A percentile compares a stretch with the other conserved stretches of the same genome.
phyloP scores from a whole-genome alignment of 208 protist genomes.

The Crithidia acanthocephali region DNA sequence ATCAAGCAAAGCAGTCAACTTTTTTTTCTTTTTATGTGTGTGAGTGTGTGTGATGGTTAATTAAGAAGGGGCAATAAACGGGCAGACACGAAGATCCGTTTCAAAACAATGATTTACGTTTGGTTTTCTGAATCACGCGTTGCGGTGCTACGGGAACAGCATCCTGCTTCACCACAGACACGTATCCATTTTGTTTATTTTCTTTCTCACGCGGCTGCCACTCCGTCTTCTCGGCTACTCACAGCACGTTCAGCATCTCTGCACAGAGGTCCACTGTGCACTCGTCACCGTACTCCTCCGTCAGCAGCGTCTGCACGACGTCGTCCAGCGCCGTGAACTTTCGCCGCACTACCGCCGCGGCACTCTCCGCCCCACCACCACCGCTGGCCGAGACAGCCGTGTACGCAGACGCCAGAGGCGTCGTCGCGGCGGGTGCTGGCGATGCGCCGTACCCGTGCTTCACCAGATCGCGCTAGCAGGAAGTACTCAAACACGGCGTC shows the following conservation, averaged over 20 bases:
- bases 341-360: constrained; percentile 12
- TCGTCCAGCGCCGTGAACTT: constrained; percentile 32
- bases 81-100: too few relatives aligned
- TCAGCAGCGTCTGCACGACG: constrained; percentile 38
- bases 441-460: background rate
- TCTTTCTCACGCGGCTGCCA: too few relatives aligned
- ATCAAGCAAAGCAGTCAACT: too few relatives aligned
- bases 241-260: constrained; percentile 40
- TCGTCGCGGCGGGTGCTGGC: background rate
- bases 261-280: constrained; percentile 43
- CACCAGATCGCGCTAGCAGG: constrained; percentile 26
- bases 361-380: background rate
- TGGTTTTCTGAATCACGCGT: too few relatives aligned
- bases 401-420: background rate
- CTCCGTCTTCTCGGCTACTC: too few relatives aligned
- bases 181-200: background rate
- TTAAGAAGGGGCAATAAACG: too few relatives aligned
- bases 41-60: too few relatives aligned
- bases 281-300: constrained; percentile 47
- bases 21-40: too few relatives aligned
- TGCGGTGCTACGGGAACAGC: too few relatives aligned
- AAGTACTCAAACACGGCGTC: constrained; percentile 60
- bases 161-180: too few relatives aligned
- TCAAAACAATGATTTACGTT: too few relatives aligned
- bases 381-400: background rate